These are phyloP conservation scores for Metschnikowia reukaufii DNA, from an alignment of 805 yeast genomes.

Conservation along the genomic window DNA sequence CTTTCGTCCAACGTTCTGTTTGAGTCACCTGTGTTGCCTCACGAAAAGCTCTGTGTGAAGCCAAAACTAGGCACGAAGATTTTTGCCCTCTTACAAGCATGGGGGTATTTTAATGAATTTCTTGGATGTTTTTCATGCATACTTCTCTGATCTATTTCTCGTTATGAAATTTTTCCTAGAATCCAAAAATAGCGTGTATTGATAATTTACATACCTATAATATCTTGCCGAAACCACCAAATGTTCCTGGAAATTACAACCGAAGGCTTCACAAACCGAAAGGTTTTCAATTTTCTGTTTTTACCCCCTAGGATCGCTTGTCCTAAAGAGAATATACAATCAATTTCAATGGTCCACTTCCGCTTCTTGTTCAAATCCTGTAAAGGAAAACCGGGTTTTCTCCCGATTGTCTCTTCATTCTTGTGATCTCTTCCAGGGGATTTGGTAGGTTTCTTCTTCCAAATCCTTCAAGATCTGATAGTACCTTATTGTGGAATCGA, in stretches of 20 bases:
- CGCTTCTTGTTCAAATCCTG: background rate
- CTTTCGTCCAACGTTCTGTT: conserved; percentile 7
- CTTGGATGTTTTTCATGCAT: too few species aligned
- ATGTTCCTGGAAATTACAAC: too few species aligned
- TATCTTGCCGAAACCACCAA: too few species aligned
- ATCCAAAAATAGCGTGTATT: too few species aligned
- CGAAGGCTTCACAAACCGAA: too few species aligned
- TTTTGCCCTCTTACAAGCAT: conserved; percentile 19
- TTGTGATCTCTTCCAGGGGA: conserved; percentile 2
- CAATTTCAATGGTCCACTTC: too few species aligned
- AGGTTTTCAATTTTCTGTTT: too few species aligned
- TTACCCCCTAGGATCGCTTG: too few species aligned
- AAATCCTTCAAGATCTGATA: conserved; percentile 6
- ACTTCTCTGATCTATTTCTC: too few species aligned
- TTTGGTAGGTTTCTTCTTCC: background rate
- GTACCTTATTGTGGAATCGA: conserved; percentile 6
- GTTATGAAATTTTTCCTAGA: too few species aligned
- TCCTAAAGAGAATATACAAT: too few species aligned
- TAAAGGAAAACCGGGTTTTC: background rate
- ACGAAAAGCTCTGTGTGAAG: conserved; percentile 7
- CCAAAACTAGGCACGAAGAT: conserved; percentile 10
- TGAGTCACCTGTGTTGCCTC: conserved; percentile 14
- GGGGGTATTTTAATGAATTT: conserved; percentile 12
- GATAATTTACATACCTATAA: too few species aligned
- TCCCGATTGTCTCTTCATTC: conserved; percentile 1